A percentile compares a stretch with the other conserved stretches of the same genome.
These are phyloP conservation scores for Yamadazyma sp. DNA, from an alignment of 805 yeast genomes.

Conservation along the genomic window DNA sequence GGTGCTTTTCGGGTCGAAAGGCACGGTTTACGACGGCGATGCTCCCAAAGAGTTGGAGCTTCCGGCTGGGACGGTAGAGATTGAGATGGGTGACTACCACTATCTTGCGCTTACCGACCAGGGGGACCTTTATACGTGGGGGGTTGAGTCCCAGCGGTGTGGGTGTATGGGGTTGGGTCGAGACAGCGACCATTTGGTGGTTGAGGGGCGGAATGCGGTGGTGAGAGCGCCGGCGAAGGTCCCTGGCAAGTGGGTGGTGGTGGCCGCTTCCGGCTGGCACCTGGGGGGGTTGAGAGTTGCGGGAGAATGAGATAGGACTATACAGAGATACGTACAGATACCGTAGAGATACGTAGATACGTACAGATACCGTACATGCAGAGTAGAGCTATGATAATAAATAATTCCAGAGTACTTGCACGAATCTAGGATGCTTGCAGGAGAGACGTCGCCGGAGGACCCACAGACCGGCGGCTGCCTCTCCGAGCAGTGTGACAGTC, in stretches of 20 bases:
- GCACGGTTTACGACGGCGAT: constrained; percentile 13
- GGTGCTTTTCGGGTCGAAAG: constrained; percentile 40
- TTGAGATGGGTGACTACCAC: constrained; percentile 75
- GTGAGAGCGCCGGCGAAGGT: constrained; percentile 10
- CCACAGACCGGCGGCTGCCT: too few species aligned
- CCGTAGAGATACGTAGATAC: too few species aligned
- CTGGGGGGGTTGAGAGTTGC: constrained; percentile 54
- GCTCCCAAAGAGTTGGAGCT: constrained; percentile 29
- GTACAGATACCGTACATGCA: too few species aligned
- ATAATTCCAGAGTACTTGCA: too few species aligned
- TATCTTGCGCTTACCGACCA: constrained; percentile 55
- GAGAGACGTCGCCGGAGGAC: too few species aligned
- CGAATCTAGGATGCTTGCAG: too few species aligned
- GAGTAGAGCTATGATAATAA: too few species aligned
- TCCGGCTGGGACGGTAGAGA: constrained; percentile 43
- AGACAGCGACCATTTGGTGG: constrained; percentile 1
- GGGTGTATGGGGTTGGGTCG: constrained; percentile 71
- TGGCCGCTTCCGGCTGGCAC: constrained; percentile 82
- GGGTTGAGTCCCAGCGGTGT: constrained; percentile 56
- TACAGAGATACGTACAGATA: too few species aligned
- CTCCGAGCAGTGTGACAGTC: too few species aligned
- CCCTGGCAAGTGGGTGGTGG: constrained; percentile 51
- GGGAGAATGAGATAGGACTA: too few species aligned
- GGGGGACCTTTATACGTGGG: constrained; percentile 68
- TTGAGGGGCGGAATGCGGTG: constrained; percentile 17